These are phyloP conservation scores for Ustilago nuda DNA, from an alignment of 1,284 basidiomycete species.

Conservation along the genomic window DNA sequence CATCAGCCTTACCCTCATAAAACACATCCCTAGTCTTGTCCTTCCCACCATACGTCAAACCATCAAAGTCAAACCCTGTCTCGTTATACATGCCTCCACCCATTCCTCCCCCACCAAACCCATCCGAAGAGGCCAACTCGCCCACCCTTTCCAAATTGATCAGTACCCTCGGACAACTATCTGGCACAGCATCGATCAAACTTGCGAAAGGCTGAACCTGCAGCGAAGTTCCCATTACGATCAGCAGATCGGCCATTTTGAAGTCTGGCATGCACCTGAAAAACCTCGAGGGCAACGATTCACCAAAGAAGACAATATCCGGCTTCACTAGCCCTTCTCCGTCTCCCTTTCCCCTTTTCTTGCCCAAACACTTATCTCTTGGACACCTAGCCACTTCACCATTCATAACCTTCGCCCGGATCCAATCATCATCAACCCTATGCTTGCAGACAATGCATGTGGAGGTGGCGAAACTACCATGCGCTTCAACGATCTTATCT, in stretches of 20 bases:
- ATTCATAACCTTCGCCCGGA: conserved; percentile 47
- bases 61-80: conserved; percentile 65
- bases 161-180: conserved; percentile 71
- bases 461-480: conserved; percentile 76
- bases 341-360: conserved; percentile 17
- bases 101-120: conserved; percentile 69
- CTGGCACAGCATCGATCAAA: conserved; percentile 71
- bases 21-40: conserved; percentile 58
- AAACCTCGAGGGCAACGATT: conserved; percentile 63
- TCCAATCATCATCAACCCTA: conserved; percentile 54
- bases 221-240: conserved; percentile 92
- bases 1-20: conserved; percentile 60
- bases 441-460: conserved; percentile 59
- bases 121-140: conserved; percentile 69
- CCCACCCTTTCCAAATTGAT: conserved; percentile 74
- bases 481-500: conserved; percentile 87
- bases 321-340: conserved; percentile 64
- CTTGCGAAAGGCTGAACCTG: conserved; percentile 75
- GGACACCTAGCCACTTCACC: conserved; percentile 63
- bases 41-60: conserved; percentile 42
- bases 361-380: conserved; percentile 25
- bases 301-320: conserved; percentile 69
- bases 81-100: conserved; percentile 40
- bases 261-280: conserved; percentile 69
- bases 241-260: conserved; percentile 80